phyloP scores from a whole-genome alignment of 2,329 filamentous ascomycete species.

The Sarocladiaceae sp. region DNA sequence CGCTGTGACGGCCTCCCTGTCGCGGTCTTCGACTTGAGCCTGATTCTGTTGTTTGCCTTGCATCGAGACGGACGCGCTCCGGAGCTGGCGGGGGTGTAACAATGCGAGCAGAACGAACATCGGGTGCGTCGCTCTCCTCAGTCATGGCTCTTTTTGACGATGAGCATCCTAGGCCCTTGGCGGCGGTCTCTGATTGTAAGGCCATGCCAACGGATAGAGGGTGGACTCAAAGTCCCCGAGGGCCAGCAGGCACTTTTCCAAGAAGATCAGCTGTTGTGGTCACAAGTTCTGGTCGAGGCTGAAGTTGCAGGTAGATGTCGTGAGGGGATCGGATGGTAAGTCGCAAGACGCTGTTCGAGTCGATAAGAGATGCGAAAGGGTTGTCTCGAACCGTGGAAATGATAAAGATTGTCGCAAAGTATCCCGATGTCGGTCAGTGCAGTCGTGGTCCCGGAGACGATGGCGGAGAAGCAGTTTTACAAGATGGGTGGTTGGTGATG shows the following conservation, averaged over 20 bases:
- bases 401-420: too few relatives aligned
- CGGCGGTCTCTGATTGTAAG: neutral
- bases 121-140: slow-evolving; percentile 21
- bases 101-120: slow-evolving; percentile 29
- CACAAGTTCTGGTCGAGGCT: neutral
- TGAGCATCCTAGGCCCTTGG: slow-evolving; percentile 10
- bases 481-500: slow-evolving; percentile 1
- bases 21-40: slow-evolving; percentile 26
- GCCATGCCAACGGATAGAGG: slow-evolving; percentile 1
- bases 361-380: too few relatives aligned
- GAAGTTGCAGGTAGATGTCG: too few relatives aligned
- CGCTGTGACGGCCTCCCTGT: slow-evolving; percentile 28
- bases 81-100: slow-evolving; percentile 39
- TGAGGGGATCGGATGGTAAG: too few relatives aligned
- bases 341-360: too few relatives aligned
- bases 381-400: too few relatives aligned
- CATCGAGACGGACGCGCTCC: slow-evolving; percentile 36
- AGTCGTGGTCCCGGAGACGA: neutral
- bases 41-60: slow-evolving; percentile 32
- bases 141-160: slow-evolving; percentile 26
- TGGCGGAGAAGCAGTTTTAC: neutral
- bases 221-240: neutral
- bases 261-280: too few relatives aligned
- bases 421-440: too few relatives aligned
- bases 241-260: neutral